phyloP scores from a whole-genome alignment of 177 flowering plant species.

The Vitis hybrid region DNA sequence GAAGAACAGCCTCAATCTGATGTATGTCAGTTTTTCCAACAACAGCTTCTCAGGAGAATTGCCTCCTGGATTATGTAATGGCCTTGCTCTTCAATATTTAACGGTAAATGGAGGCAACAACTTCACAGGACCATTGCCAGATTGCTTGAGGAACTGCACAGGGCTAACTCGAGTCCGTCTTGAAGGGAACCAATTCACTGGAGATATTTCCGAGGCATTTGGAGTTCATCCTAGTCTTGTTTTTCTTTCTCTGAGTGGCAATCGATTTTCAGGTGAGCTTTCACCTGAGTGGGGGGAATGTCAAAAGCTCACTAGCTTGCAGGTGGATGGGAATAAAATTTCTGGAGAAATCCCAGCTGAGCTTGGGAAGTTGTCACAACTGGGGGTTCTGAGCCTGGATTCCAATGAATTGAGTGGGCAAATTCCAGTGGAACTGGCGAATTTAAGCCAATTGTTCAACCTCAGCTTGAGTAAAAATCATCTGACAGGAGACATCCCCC shows the following conservation, averaged over 20 bases:
- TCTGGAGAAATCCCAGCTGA: constrained; percentile 64
- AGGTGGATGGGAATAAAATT: constrained; percentile 50
- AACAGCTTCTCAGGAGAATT: constrained; percentile 70
- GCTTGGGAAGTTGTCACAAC: constrained; percentile 45
- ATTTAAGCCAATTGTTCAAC: constrained; percentile 29
- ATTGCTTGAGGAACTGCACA: constrained; percentile 57
- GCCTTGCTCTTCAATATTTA: constrained; percentile 39
- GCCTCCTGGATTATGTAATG: constrained; percentile 64
- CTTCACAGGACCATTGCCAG: constrained; percentile 61
- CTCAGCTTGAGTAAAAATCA: constrained; percentile 60
- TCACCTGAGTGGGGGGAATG: constrained; percentile 60
- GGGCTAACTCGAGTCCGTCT: constrained; percentile 43
- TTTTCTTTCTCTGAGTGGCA: constrained; percentile 41
- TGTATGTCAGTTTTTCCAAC: constrained; percentile 42
- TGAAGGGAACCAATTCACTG: constrained; percentile 53
- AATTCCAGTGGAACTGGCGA: constrained; percentile 53
- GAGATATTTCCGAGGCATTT: constrained; percentile 55
- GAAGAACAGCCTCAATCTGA: constrained; percentile 27
- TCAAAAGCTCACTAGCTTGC: constrained; percentile 39
- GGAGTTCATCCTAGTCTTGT: constrained; percentile 53
- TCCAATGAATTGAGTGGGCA: constrained; percentile 57
- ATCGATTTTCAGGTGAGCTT: constrained; percentile 55
- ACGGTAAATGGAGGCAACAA: constrained; percentile 43
- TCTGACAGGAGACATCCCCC: constrained; percentile 53
- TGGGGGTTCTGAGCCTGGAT: constrained; percentile 40